Evolutionary conservation across 1,139 yeast genomes (phyloP).

Genomic region (Nadsonia commutata): DNA sequence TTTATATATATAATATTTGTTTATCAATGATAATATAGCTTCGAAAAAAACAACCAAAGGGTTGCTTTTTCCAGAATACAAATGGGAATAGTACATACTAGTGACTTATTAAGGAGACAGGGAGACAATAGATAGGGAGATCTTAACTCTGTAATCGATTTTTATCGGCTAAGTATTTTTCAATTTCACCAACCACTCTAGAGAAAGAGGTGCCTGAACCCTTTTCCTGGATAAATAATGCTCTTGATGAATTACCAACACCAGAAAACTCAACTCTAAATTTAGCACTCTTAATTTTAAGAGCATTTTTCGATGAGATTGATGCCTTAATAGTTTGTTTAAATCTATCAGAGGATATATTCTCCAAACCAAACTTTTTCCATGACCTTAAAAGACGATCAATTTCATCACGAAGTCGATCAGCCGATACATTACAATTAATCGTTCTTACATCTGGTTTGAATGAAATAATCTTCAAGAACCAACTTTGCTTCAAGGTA

Average conservation of each 20-base stretch:
- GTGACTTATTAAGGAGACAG: too few relatives aligned
- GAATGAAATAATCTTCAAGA: conserved; percentile 22
- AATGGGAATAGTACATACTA: too few relatives aligned
- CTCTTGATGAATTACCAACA: conserved; percentile 14
- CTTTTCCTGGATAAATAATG: conserved; percentile 17
- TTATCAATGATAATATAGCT: too few relatives aligned
- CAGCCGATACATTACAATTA: conserved; percentile 15
- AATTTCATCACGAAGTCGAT: conserved; percentile 18
- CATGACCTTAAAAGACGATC: conserved; percentile 22
- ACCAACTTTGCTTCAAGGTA: conserved; percentile 26
- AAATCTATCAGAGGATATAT: conserved; percentile 15
- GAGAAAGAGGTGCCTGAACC: conserved; percentile 20
- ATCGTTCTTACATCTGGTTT: conserved; percentile 13
- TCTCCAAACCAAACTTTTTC: conserved; percentile 23
- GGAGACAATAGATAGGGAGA: too few relatives aligned
- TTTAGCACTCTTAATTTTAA: conserved; percentile 20
- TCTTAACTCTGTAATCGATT: neutral
- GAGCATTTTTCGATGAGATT: conserved; percentile 22
- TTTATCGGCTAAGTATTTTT: conserved; percentile 12
- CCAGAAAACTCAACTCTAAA: conserved; percentile 18
- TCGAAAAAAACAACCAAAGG: too few relatives aligned
- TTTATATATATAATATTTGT: too few relatives aligned
- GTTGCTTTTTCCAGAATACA: too few relatives aligned
- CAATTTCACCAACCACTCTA: conserved; percentile 21
- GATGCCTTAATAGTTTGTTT: conserved; percentile 19